Conservation (phyloP, 108 stramenopile genomes). For the Discostella stelligeroides region DNA sequence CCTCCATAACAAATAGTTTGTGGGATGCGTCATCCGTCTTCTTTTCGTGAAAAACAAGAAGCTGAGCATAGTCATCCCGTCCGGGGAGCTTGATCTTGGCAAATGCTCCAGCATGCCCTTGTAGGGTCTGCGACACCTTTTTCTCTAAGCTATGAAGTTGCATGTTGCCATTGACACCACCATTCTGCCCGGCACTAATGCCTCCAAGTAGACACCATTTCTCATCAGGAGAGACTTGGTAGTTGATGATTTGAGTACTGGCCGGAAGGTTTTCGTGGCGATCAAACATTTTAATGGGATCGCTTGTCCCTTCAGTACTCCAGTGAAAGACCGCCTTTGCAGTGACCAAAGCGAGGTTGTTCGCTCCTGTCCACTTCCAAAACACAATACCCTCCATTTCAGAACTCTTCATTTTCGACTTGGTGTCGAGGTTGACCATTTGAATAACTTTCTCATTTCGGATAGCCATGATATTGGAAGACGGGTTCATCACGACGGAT, state of each 20-base stretch:
- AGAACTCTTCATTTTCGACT: conserved; percentile 93
- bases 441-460: conserved; percentile 92
- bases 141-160: conserved; percentile 97
- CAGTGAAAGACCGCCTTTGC: conserved; percentile 95
- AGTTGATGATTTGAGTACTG: conserved; percentile 96
- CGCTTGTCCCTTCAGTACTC: conserved; percentile 71
- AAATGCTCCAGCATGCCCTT: conserved; percentile 96
- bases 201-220: conserved; percentile 99
- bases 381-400: conserved; percentile 90
- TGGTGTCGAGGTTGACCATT: conserved; percentile 96
- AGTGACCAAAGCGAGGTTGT: conserved; percentile 94
- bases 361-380: conserved; percentile 94
- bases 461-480: conserved; percentile 88
- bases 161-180: conserved; percentile 92
- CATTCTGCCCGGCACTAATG: conserved; percentile 85
- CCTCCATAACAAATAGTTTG: conserved; percentile 97
- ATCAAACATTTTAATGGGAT: conserved; percentile 94
- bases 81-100: conserved; percentile 87
- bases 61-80: conserved; percentile 88
- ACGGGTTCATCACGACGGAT: conserved; percentile 98
- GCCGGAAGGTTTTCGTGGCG: conserved; percentile 89
- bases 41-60: conserved; percentile 97
- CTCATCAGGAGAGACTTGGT: conserved; percentile 92
- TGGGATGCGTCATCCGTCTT: conserved; percentile 81
- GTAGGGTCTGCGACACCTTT: conserved; percentile 94